These are phyloP conservation scores for Brassica balearica DNA, from an alignment of 441 rosid species.

Conservation along the genomic window DNA sequence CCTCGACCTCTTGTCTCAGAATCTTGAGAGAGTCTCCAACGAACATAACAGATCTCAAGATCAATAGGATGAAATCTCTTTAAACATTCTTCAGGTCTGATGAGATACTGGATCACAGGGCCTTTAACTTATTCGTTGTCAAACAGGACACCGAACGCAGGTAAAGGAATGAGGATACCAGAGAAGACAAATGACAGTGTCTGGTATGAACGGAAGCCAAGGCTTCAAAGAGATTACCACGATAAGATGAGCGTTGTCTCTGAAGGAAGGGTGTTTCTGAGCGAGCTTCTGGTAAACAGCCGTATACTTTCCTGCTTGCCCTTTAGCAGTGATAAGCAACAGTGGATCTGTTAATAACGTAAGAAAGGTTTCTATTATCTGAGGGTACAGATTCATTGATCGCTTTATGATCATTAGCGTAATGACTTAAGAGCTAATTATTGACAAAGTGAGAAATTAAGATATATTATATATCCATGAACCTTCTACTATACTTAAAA, in stretches of 20 bases:
- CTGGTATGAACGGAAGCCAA: not conserved
- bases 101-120: not conserved
- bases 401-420: not conserved
- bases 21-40: not conserved
- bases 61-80: not conserved
- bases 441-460: not conserved
- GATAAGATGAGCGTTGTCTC: not conserved
- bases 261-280: not conserved
- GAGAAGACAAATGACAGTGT: not conserved
- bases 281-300: not conserved
- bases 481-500: constrained; percentile 2
- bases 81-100: not conserved
- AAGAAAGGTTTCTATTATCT: no score
- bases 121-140: not conserved
- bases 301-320: not conserved
- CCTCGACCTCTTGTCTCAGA: not conserved
- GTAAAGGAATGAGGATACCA: not conserved
- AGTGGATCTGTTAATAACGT: no score
- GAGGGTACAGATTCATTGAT: no score
- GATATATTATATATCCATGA: not conserved
- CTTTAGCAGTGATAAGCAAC: no score
- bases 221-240: not conserved
- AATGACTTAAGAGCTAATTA: no score
- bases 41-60: not conserved
- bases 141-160: not conserved